Conservation (phyloP, 805 yeast species). For the Saccharomycopsis capsularis region DNA sequence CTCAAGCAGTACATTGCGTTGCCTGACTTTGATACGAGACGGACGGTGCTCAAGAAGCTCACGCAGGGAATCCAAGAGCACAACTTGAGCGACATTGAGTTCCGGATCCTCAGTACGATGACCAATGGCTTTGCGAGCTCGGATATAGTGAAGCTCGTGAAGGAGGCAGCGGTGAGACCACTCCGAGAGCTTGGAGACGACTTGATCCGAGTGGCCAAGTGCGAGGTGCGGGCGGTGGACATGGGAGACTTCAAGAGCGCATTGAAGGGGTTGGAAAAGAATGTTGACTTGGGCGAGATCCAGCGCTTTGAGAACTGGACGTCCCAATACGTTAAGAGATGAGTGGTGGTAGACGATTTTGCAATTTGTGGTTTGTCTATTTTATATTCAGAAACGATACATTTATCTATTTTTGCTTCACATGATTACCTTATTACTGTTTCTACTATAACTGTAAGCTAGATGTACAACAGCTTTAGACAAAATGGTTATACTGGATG, state of each 20-base stretch:
- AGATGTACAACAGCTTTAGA: too few relatives aligned
- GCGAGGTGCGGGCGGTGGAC: constrained; percentile 68
- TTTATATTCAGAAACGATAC: too few relatives aligned
- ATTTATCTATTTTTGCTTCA: too few relatives aligned
- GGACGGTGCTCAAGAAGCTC: constrained; percentile 60
- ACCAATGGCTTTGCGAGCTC: constrained; percentile 89
- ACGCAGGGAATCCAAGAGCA: constrained; percentile 47
- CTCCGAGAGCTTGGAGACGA: constrained; percentile 83
- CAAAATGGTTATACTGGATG: too few relatives aligned
- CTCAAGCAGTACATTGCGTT: constrained; percentile 89
- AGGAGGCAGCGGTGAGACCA: constrained; percentile 98
- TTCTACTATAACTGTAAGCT: too few relatives aligned
- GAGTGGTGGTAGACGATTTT: too few relatives aligned
- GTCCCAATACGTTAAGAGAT: constrained; percentile 52
- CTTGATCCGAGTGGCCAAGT: constrained; percentile 46
- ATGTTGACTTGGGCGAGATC: constrained; percentile 79
- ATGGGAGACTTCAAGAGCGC: constrained; percentile 70
- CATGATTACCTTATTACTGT: too few relatives aligned
- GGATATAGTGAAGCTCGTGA: constrained; percentile 87
- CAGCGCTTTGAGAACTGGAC: constrained; percentile 87
- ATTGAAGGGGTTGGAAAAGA: constrained; percentile 74
- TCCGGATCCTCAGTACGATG: constrained; percentile 48
- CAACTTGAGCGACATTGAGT: constrained; percentile 57
- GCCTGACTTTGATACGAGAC: constrained; percentile 81
- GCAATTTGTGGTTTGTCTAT: too few relatives aligned